Base-by-base conservation (phyloP, 192 early-diverging fungal genomes). In the Linderina pennispora region DNA sequence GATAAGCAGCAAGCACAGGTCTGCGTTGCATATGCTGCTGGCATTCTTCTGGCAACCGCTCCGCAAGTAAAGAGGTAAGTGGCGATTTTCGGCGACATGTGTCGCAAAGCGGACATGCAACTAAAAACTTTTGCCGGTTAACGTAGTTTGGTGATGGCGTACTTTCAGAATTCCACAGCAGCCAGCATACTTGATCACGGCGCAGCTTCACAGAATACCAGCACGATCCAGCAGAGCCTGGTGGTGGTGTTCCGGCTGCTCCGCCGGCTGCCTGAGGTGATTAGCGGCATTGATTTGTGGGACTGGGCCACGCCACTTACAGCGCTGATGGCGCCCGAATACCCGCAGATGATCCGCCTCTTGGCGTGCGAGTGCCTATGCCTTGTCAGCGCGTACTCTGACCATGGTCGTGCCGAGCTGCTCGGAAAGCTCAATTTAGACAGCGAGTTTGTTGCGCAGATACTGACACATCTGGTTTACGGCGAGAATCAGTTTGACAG, bases 1-100 rank as follows among this genome's bases (percentile, higher is more conserved):
- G 8, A 24, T 0, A 16, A 16, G 42, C 69, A 43, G 25, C 46
- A 28, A 49, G 76, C 53, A 64, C 76, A 53, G 52, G 52, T 48
- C 15, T 44, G 47, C 11, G 56, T 76, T 4, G 70, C 74, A 1
- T 53, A 54, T 48, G 83, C 87, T 1, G 77, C 83, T 25, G 78
- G 79, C 21, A 16, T 69, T 21, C 62, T 89, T 38, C 55, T 86
- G 20, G 74, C 79, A 8, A 80, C 81, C 17, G 73, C 82, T 28
- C 89, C 89, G 23, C 89, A 91, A 57, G 61, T 86, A 10, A 65
- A 73, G 46, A 76, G 82, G n/a, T n/a, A n/a, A n/a, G n/a, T n/a
- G n/a, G n/a, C n/a, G n/a, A n/a, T n/a, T n/a, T n/a, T n/a, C n/a
- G n/a, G n/a, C n/a, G n/a, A n/a, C n/a, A n/a, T n/a, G n/a, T n/a